Conservation (phyloP, 352 stramenopile genomes). For the Globisporangium nunn region DNA sequence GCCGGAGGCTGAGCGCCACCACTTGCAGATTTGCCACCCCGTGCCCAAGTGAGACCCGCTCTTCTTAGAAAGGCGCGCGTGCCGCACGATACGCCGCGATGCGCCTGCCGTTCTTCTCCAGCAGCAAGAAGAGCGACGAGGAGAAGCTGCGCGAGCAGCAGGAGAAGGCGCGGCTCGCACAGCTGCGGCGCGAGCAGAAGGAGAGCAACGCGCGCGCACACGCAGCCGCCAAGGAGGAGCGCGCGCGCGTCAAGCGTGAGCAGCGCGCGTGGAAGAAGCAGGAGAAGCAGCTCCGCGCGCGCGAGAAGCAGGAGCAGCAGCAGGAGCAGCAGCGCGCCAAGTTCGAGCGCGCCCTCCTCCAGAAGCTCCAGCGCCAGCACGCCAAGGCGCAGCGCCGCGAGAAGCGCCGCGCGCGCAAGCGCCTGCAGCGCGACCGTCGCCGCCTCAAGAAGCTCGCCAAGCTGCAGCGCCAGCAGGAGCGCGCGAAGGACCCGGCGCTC, state of each 20-base stretch:
- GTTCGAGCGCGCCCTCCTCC: constrained; percentile 12
- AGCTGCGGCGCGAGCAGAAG: constrained; percentile 16
- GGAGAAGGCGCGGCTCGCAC: constrained; percentile 13
- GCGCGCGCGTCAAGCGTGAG: constrained; percentile 8
- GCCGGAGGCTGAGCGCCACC: no score
- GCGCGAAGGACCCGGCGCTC: constrained; percentile 1
- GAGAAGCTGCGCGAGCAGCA: constrained; percentile 5
- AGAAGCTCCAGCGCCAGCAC: constrained; percentile 21
- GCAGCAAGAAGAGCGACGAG: constrained; percentile 6
- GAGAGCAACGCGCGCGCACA: constrained; percentile 5
- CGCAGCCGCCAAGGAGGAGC: constrained; percentile 8
- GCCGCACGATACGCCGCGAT: background rate
- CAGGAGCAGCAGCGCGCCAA: constrained; percentile 7
- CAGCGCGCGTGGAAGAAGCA: constrained; percentile 14
- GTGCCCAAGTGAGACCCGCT: background rate
- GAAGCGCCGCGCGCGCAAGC: constrained; percentile 5
- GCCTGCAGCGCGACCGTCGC: constrained; percentile 7
- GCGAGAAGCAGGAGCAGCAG: constrained; percentile 11
- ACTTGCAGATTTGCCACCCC: background rate
- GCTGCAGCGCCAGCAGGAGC: constrained; percentile 10
- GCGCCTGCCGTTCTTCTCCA: constrained; percentile 10
- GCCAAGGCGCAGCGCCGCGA: constrained; percentile 11
- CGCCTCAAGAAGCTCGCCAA: constrained; percentile 9
- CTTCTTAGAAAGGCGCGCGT: background rate
- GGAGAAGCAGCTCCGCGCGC: constrained; percentile 15